These are phyloP conservation scores for Papiliotrema terrestris DNA, from an alignment of 1,284 basidiomycete species.

Conservation along the genomic window DNA sequence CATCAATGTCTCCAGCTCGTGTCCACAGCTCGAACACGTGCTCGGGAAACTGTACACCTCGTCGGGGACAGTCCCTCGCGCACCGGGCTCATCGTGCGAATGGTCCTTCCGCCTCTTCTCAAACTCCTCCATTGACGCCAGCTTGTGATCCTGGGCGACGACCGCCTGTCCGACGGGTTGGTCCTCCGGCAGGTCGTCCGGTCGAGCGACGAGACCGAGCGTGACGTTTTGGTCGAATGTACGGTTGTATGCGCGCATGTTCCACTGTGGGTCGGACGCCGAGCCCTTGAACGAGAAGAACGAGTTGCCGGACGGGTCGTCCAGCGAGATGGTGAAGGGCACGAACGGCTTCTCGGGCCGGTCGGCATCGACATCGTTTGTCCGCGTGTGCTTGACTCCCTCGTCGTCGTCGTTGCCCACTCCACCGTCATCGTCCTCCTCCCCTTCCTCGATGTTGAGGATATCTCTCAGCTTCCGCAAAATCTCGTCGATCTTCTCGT, in stretches of 20 bases:
- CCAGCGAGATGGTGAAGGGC: conserved; percentile 78
- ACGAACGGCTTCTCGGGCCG: conserved; percentile 58
- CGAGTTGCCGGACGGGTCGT: conserved; percentile 93
- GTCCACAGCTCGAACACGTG: conserved; percentile 83
- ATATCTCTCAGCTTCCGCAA: conserved; percentile 66
- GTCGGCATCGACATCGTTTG: conserved; percentile 24
- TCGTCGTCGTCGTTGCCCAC: conserved; percentile 36
- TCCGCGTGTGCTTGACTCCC: conserved; percentile 14
- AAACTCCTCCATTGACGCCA: conserved; percentile 43
- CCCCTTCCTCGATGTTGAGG: conserved; percentile 64
- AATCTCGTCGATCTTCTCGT: conserved; percentile 73
- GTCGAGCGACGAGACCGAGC: conserved; percentile 62
- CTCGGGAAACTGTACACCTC: conserved; percentile 90
- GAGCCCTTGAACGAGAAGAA: conserved; percentile 82
- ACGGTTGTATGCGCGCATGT: conserved; percentile 78
- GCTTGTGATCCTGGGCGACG: conserved; percentile 53
- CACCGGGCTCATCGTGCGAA: conserved; percentile 14
- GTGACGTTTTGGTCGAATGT: conserved; percentile 78
- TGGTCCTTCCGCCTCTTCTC: conserved; percentile 38
- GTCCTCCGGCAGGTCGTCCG: conserved; percentile 33
- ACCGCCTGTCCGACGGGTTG: conserved; percentile 34
- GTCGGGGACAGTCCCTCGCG: conserved; percentile 57
- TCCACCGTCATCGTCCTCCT: conserved; percentile 53
- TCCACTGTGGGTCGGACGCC: conserved; percentile 88
- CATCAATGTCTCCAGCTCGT: conserved; percentile 82